Base-by-base conservation (phyloP, 108 stramenopile species). In the Chaetoceros muelleri region DNA sequence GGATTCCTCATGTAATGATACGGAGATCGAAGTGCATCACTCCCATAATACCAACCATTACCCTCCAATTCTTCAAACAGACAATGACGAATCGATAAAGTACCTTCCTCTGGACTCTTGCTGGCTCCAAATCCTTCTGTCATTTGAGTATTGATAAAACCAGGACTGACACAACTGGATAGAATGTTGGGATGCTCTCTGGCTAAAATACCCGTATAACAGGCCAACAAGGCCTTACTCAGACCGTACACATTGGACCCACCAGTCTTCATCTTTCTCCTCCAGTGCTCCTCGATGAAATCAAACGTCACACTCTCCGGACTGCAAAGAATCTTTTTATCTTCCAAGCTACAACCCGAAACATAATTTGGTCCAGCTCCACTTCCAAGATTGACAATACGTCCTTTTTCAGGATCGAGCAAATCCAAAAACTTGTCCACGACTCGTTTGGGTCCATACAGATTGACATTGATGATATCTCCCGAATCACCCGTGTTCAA, bases 371-470 rank as follows among this genome's bases (percentile, higher is more conserved):
- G 82, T 24, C 82, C 82, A 17, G 65, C 61, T 10, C 74, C 82
- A 16, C 67, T 70, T 34, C 71, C 79, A 2, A 84, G 52, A 60
- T 84, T 80, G 8, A 84, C 76, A 57, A 84, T 84, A 1, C 82
- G 65, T 10, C 77, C 76, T 18, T 25, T 44, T 0, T 64, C 53
- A 47, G 55, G 55, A 52, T 76, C 44, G 5, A 84, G 24, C 0
- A 78, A 29, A 23, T 64, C 57, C 20, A 73, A n/a, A 31, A 84
- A 73, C 19, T 55, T 54, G 26, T 84, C 72, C 10, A 65, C 67
- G 60, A 84, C 79, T 17, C 79, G 76, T 44, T 70, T 53, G 0
- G 77, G 68, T 13, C 82, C 82, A 44, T 70, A 69, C 28, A 69
- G 67, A 50, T 84, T 84, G 23, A 69, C 74, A 45, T 73, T 69